Base-by-base conservation (phyloP, 78 protist species). In the Salpingoeca rosetta region DNA sequence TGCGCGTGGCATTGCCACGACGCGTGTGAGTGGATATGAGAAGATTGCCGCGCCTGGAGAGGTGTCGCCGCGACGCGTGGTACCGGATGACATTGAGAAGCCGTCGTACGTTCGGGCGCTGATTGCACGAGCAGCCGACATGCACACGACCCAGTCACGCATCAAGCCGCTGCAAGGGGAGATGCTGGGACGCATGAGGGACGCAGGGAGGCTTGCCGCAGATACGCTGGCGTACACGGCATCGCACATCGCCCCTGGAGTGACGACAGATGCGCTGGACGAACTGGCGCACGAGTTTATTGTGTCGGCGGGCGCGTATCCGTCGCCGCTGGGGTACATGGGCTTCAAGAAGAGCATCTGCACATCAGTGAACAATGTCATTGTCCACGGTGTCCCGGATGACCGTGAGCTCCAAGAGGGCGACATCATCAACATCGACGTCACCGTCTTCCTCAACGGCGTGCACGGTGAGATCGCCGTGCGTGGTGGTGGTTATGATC, bases 321-420 rank as follows among this genome's bases (percentile, higher is more conserved):
- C 99, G 37, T 94, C 97, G 28, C 95, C 98, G 44, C 93, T 97
- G 80, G 89, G 92, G 91, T 96, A 96, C 80, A 38, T 37, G n/a
- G 82, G 88, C 83, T 96, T 94, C 91, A 97, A 97, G 25, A 95
- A 95, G 92, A 73, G 92, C 1, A 87, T 92, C 35, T 96, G 97
- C 91, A 93, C 96, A 25, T 84, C 92, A 3, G 87, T 95, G 57
- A 96, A 96, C 84, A 95, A 96, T n/a, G 90, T 92, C 43, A 86
- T 95, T 28, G 93, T 96, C 77, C 99, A 97, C 92, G 99, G 99
- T 82, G 96, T 97, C 43, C 99, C 99, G 38, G 98, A 95, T 88
- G 28, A 37, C 25, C 44, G 44, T 40, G 82, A 82, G 45, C 81
- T 95, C 26, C 41, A 44, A 28, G 95, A 91, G 31, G 97, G 97